Evolutionary conservation across 345 rosid species (phyloP), one percentile per base, ranked within the genome.

Genomic region (Eutrema japonicum): DNA sequence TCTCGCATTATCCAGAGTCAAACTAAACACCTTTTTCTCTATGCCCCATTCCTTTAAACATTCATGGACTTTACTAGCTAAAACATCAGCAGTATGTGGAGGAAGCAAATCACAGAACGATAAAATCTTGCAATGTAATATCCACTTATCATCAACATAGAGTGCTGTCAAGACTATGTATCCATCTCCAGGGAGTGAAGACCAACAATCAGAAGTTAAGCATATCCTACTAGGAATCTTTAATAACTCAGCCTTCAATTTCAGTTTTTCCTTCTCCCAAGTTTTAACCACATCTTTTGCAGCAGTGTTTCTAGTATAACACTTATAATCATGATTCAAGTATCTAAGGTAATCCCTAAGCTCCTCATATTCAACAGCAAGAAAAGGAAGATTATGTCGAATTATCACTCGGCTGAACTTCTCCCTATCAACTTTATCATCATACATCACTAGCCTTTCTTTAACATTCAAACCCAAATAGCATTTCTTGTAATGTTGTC

Each of bases 41-140:
- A 64, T 46, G 18, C 68, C 10, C 69, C 43, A 33, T 4, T 47
- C 33, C 4, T 64, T 64, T 0, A 30, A 14, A 5, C 27, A 64
- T 41, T 64, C 54, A 46, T 64, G 53, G 2, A 45, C 41, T 12
- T 2, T 66, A 66, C 5, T 22, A 68, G 50, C 72, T 29, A 68
- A 51, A 12, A 36, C 37, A 7, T 41, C 49, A 41, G 36, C 22
- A 1, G 7, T 41, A 0, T 27, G 50, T 7, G 50, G 66, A 41
- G 49, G 50, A 61, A 13, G 50, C 1, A 27, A 3, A 8, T 42
- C 32, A 41, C 22, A 61, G 0, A 41, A 61, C 3, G 49, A 61
- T 7, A 61, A 26, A 4, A 61, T 41, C 7, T 61, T 61, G 22
- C 22, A 42, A 4, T 61, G 27, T 3, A 61, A 26, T 1, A 12